phyloP scores from a whole-genome alignment of 768 basidiomycete genomes.

The Tylopilus cervinicoccineus region DNA sequence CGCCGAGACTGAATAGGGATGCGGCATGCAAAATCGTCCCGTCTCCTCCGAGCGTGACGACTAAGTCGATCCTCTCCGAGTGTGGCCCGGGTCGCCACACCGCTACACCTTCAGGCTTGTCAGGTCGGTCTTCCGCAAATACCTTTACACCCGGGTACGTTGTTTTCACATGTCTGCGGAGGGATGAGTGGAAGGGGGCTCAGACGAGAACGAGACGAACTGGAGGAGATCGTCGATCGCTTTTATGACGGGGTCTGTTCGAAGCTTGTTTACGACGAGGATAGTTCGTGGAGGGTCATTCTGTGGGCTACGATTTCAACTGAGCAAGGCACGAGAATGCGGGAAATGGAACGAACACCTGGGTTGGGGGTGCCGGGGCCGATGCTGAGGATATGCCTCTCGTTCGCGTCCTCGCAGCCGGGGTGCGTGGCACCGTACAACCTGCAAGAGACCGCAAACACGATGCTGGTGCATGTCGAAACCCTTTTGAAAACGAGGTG shows the following conservation, averaged over 20 bases:
- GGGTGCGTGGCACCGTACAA: neutral
- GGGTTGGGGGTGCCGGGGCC: conserved; percentile 2
- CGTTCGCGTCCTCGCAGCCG: conserved; percentile 1
- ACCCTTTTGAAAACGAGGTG: conserved; percentile 17
- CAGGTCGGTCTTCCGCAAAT: conserved; percentile 62
- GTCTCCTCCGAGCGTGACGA: conserved; percentile 91
- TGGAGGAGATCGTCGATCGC: conserved; percentile 72
- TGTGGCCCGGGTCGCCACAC: conserved; percentile 56
- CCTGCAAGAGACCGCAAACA: conserved; percentile 2
- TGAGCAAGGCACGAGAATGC: conserved; percentile 19
- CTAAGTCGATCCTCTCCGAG: conserved; percentile 71
- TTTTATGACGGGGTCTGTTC: conserved; percentile 71
- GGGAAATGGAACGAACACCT: conserved; percentile 20
- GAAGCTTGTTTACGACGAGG: conserved; percentile 76
- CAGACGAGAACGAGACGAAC: conserved; percentile 36
- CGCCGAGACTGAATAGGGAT: conserved; percentile 83
- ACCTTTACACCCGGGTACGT: conserved; percentile 60
- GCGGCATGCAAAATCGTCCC: conserved; percentile 94
- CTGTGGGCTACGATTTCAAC: conserved; percentile 23
- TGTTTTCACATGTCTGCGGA: conserved; percentile 49
- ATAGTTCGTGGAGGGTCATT: conserved; percentile 52
- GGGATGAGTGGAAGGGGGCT: conserved; percentile 1
- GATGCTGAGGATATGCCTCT: conserved; percentile 16
- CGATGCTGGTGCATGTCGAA: neutral
- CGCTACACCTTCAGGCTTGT: conserved; percentile 60